Conservation (phyloP, 202 grass and related monocot genomes). For the Schoenoplectus tabernaemontani region DNA sequence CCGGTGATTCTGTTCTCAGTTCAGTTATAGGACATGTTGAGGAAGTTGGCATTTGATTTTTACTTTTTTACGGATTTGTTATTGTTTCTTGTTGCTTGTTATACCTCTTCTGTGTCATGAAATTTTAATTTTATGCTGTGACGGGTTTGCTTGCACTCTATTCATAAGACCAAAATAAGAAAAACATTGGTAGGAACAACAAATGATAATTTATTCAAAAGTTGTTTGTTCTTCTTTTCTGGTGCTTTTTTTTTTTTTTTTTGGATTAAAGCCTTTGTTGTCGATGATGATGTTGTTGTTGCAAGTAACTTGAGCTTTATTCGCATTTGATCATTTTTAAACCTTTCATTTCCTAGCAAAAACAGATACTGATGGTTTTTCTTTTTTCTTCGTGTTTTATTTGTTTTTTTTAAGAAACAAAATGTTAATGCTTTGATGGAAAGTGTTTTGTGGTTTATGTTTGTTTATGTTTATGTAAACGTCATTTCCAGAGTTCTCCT, state of each 20-base stretch:
- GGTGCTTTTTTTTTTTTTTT: not conserved
- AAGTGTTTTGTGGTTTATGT: too few relatives aligned
- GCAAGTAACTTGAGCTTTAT: too few relatives aligned
- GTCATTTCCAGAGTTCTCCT: too few relatives aligned
- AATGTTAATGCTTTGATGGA: too few relatives aligned
- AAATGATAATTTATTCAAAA: not conserved
- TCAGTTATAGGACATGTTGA: slow-evolving; percentile 26
- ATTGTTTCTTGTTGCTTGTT: not conserved
- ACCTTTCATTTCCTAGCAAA: too few relatives aligned
- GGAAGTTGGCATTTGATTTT: slow-evolving; percentile 7
- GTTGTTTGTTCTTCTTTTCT: not conserved
- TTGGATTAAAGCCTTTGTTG: not conserved
- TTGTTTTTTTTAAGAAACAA: too few relatives aligned
- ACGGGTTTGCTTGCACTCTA: not conserved
- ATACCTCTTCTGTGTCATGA: not conserved
- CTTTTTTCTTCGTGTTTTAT: too few relatives aligned
- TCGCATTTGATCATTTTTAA: too few relatives aligned
- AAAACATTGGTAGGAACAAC: not conserved
- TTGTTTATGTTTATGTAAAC: too few relatives aligned
- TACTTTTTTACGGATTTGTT: not conserved
- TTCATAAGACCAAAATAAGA: not conserved
- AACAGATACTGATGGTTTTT: too few relatives aligned
- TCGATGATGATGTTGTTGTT: not conserved
- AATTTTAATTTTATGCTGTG: not conserved
- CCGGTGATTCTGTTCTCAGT: slow-evolving; percentile 9